These are phyloP conservation scores for Lathyrus tuberosus DNA, from an alignment of 306 rosid genomes.

Conservation along the genomic window DNA sequence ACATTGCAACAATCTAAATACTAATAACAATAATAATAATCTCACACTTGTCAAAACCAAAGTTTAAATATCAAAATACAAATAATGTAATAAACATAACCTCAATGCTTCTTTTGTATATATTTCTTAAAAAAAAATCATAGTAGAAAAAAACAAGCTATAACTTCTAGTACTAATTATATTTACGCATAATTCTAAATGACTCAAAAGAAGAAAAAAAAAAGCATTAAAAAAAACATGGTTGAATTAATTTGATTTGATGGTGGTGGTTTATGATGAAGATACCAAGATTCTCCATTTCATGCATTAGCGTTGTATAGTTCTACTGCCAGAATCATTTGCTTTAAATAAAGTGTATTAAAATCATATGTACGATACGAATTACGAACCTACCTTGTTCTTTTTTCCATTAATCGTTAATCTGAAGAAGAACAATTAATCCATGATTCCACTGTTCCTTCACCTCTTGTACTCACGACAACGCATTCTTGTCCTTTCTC, in stretches of 20 bases:
- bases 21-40: constrained; percentile 24
- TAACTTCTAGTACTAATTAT: constrained; percentile 45
- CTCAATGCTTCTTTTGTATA: constrained; percentile 31
- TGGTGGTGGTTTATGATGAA: constrained; percentile 55
- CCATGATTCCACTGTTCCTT: constrained; percentile 92
- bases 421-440: constrained; percentile 93
- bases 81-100: constrained; percentile 25
- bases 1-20: constrained; percentile 33
- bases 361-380: constrained; percentile 27
- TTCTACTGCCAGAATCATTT: constrained; percentile 18
- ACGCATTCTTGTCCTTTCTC: constrained; percentile 39
- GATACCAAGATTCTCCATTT: constrained; percentile 45
- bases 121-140: background rate
- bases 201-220: constrained; percentile 24
- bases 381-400: background rate
- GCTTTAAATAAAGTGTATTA: constrained; percentile 24
- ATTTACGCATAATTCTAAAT: constrained; percentile 63
- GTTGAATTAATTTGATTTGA: constrained; percentile 52
- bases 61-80: constrained; percentile 18
- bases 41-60: constrained; percentile 40
- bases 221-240: background rate
- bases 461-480: constrained; percentile 46
- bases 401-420: constrained; percentile 35
- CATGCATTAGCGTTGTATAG: constrained; percentile 47
- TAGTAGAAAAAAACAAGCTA: constrained; percentile 20